Evolutionary conservation across 352 stramenopile species (phyloP), one percentile per base, ranked within the genome.

Genomic region (Globisporangium cederbergense): DNA sequence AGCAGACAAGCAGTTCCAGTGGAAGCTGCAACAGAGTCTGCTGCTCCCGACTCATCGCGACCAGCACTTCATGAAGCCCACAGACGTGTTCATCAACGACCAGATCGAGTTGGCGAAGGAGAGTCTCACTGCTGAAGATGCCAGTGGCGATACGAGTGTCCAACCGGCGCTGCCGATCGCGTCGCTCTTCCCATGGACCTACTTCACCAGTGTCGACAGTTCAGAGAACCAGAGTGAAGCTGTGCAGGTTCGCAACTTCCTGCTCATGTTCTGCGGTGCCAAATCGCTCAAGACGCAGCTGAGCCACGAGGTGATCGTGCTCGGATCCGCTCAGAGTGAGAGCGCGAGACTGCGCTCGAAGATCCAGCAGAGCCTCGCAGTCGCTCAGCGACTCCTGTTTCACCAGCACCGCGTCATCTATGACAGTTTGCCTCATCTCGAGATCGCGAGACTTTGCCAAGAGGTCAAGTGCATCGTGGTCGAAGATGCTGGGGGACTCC

Each of bases 81-180:
- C 54, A 0, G 71, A 88, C 14, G 43, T 91, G 56, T 91, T 83
- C 52, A 32, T 92, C 11, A 91, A 93, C 54, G 83, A 93, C 53
- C 83, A 91, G 68, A 53, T 45, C 14, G 76, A 85, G 22, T 62
- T 91, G 28, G 58, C 57, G 1, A 67, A 74, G 4, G 47, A 67
- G 53, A 76, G 74, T 7, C 57, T 89, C 3, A 50, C 61, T 8
- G 54, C 61, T 52, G 20, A 28, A 58, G 8, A 54, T 18, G 4
- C 2, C 51, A 45, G 20, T 34, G 6, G n/a, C 1, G 28, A 5
- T 34, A 4, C 25, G n/a, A 42, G 53, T 32, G 32, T 22, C 14
- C 47, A 59, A 28, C 22, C n/a, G 4, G 49, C 52, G n/a, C 47
- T 92, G 0, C 56, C 58, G 18, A 43, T 90, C n/a, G 65, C 90